Evolutionary conservation across 2,329 filamentous ascomycete species (phyloP).

Genomic region (Trichoderma simmonsii): DNA sequence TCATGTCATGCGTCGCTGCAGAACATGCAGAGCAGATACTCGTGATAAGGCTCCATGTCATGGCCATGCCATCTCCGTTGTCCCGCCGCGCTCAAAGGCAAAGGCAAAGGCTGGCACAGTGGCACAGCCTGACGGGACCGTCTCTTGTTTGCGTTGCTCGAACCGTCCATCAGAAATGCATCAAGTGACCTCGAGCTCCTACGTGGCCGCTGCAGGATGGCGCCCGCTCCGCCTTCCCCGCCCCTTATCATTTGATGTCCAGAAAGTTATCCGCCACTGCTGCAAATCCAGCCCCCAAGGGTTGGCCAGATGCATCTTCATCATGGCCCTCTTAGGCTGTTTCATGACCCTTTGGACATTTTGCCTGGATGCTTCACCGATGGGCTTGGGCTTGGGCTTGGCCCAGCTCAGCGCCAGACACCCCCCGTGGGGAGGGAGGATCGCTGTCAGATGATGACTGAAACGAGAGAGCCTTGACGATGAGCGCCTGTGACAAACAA

Average conservation of each 20-base stretch:
- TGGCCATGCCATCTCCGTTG: neutral
- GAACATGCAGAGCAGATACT: neutral
- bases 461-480: neutral
- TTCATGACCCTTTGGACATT: conserved; percentile 5
- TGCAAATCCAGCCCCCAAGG: conserved; percentile 13
- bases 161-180: neutral
- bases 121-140: neutral
- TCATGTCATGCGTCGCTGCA: neutral
- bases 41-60: neutral
- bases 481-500: neutral
- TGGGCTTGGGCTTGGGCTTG: neutral
- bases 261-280: neutral
- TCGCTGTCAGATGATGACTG: conserved; percentile 14
- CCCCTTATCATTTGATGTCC: conserved; percentile 5
- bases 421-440: neutral
- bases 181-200: conserved; percentile 21
- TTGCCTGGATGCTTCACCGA: conserved; percentile 9
- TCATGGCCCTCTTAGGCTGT: conserved; percentile 6
- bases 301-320: neutral
- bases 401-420: neutral
- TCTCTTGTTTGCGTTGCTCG: conserved; percentile 5
- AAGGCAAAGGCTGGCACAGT: neutral
- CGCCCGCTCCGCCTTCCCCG: conserved; percentile 17
- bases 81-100: neutral
- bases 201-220: conserved; percentile 22